These are phyloP conservation scores for Breviolum minutum DNA, from an alignment of 73 alveolate genomes.

Conservation along the genomic window DNA sequence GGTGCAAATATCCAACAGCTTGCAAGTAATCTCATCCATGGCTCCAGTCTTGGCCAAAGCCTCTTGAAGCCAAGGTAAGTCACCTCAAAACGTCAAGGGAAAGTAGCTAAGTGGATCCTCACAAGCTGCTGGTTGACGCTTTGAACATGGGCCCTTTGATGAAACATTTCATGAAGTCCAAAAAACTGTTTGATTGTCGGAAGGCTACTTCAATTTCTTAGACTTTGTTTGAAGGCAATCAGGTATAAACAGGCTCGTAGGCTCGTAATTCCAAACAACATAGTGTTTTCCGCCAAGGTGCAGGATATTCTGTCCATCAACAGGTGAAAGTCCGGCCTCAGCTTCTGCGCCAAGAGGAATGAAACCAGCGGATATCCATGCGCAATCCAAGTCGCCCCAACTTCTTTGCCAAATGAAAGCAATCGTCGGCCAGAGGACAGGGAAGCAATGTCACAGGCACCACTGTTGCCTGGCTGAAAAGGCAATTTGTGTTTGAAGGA, in stretches of 20 bases:
- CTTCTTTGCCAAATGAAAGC: conserved; percentile 25
- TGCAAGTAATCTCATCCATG: conserved; percentile 32
- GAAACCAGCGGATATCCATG: neutral
- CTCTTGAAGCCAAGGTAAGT: conserved; percentile 25
- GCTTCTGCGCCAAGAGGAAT: neutral
- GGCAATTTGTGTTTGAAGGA: too few species aligned
- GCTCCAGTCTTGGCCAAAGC: conserved; percentile 69
- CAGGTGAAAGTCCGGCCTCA: conserved; percentile 37
- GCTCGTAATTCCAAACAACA: neutral
- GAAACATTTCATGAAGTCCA: neutral
- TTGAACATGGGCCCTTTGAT: neutral
- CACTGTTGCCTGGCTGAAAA: neutral
- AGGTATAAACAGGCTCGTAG: too few species aligned
- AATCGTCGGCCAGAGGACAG: conserved; percentile 34
- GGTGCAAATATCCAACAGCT: conserved; percentile 39
- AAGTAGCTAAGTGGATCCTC: neutral
- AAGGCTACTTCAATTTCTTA: neutral
- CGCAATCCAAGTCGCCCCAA: neutral
- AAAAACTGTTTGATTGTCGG: too few species aligned
- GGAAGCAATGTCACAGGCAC: conserved; percentile 60
- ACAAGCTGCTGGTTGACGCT: neutral
- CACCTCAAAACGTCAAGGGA: neutral
- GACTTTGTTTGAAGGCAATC: too few species aligned
- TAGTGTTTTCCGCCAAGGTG: neutral
- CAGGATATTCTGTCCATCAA: conserved; percentile 58